A percentile compares a stretch with the other conserved stretches of the same genome.
Evolutionary conservation across 1,139 yeast genomes (phyloP).

Genomic region (Yamadazyma jaroonii): DNA sequence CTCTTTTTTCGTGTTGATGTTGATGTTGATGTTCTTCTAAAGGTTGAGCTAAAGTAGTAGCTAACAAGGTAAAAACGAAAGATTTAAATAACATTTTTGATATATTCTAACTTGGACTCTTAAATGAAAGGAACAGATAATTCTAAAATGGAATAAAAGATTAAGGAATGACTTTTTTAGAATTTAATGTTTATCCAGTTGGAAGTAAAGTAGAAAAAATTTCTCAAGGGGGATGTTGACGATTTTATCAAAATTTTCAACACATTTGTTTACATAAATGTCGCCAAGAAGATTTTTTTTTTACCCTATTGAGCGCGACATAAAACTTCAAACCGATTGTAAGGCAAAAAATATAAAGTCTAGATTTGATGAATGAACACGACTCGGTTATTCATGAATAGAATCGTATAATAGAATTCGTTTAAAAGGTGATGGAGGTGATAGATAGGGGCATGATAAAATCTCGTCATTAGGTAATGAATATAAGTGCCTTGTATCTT

Average conservation of each 20-base stretch:
- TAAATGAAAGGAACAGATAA: conserved; percentile 2
- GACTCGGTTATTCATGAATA: no score
- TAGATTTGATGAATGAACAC: no score
- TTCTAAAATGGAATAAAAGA: conserved; percentile 8
- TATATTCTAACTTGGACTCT: not conserved
- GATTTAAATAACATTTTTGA: conserved; percentile 48
- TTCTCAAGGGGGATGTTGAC: conserved; percentile 3
- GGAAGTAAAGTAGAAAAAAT: not conserved
- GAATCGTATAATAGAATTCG: no score
- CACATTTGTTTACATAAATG: conserved; percentile 1
- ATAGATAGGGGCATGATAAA: no score
- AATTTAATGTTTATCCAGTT: conserved; percentile 3
- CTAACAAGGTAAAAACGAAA: conserved; percentile 22
- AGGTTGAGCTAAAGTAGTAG: conserved; percentile 23
- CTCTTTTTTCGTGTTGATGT: conserved; percentile 35
- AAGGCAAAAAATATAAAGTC: no score
- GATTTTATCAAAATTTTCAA: conserved; percentile 1
- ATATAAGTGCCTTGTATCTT: no score
- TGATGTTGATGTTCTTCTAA: conserved; percentile 29
- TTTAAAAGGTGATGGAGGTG: no score
- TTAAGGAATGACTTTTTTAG: conserved; percentile 10
- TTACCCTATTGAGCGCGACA: not conserved
- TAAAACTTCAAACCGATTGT: no score
- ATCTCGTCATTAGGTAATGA: no score
- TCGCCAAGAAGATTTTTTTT: not conserved